These are phyloP conservation scores for Acacia melanoxylon DNA, from an alignment of 306 rosid species.

Conservation along the genomic window DNA sequence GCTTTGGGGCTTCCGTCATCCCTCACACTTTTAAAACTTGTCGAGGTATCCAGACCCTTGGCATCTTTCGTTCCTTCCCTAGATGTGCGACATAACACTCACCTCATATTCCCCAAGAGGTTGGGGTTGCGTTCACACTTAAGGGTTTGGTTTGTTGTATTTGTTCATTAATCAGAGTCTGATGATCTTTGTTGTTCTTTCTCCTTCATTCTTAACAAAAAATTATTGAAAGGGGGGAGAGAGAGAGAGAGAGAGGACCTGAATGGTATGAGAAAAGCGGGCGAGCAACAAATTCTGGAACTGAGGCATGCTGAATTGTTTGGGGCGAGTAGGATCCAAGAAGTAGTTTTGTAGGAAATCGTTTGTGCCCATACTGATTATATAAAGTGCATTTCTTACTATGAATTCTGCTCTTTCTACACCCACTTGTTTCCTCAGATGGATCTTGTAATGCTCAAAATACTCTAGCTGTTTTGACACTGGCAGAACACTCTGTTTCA, in stretches of 20 bases:
- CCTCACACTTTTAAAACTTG: no score
- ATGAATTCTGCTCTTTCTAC: slow-evolving; percentile 44
- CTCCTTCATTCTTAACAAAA: no score
- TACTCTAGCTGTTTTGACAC: slow-evolving; percentile 58
- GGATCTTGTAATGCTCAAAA: slow-evolving; percentile 64
- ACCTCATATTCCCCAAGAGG: no score
- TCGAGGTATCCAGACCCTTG: no score
- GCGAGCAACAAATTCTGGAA: slow-evolving; percentile 60
- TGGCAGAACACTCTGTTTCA: slow-evolving; percentile 62
- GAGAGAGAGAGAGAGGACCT: slow-evolving; percentile 37
- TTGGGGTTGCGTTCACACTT: no score
- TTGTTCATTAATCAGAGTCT: no score
- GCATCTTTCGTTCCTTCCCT: no score
- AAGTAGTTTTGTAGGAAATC: slow-evolving; percentile 75
- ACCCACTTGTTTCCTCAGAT: slow-evolving; percentile 49
- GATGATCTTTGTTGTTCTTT: no score
- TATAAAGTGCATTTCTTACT: slow-evolving; percentile 44
- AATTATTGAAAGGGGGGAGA: not conserved
- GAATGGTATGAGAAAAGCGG: slow-evolving; percentile 42
- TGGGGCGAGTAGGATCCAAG: slow-evolving; percentile 60
- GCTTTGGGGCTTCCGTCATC: no score
- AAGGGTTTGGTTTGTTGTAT: no score
- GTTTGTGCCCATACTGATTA: slow-evolving; percentile 73
- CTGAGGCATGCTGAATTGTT: slow-evolving; percentile 49
- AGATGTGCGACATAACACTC: no score